Evolutionary conservation across 1,284 basidiomycete genomes (phyloP), one percentile per base, ranked within the genome.

Genomic region (Phaffia rhodozyma): DNA sequence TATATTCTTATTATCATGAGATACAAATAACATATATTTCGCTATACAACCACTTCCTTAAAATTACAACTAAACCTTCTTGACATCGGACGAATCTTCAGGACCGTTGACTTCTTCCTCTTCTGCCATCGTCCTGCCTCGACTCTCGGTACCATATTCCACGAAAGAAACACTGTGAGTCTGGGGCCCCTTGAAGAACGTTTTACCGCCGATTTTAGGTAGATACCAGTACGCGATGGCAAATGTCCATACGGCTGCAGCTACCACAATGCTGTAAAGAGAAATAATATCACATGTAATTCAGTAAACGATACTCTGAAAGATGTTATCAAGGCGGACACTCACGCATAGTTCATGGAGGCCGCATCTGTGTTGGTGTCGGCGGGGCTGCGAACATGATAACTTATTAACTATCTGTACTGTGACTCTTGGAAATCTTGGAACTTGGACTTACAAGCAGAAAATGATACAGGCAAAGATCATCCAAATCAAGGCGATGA

Each of bases 381-480:
- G 23, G 68, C 70, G 20, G 72, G 72, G 70, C 72, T 73, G 63
- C 3, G n/a, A 27, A 48, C 6, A 48, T 13, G 3, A 11, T 4
- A 57, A 23, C 23, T 38, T 21, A 25, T n/a, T 5, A 25, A 27
- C 49, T 52, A 18, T 25, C 47, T 67, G 30, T 64, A 55, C 56
- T 47, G 27, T 16, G 27, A 30, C 20, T 47, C 32, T 34, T 5
- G 27, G 20, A 18, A 9, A 6, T 21, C 29, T 20, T 23, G 16
- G 21, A 20, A 32, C 3, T 5, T 13, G 2, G 34, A 69, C 72
- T 66, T 50, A 73, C 72, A 74, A 74, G 67, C 71, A 71, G 62
- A 74, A 74, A 58, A 74, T 70, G 55, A 74, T 68, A 53, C 71
- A 69, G 18, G 73, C 72, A 49, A 74, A 74, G 6, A 66, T 60